Conservation (phyloP, 805 yeast species). For the Candida vartiovaarae region DNA sequence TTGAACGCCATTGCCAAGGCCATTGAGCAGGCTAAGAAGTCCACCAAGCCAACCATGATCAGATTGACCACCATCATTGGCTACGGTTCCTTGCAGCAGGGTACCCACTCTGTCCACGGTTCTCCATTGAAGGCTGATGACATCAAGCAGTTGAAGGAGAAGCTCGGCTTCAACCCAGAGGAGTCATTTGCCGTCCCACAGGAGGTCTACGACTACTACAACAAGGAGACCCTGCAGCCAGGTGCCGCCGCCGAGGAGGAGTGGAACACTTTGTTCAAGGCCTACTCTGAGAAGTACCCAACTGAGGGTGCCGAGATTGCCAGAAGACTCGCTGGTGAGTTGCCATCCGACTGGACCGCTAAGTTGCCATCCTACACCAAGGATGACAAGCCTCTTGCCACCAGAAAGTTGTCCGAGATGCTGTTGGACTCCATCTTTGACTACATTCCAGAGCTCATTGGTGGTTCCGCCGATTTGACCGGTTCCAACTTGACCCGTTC, state of each 20-base stretch:
- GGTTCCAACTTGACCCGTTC: conserved; percentile 94
- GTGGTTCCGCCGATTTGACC: conserved; percentile 98
- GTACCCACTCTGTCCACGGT: conserved; percentile 94
- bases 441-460: conserved; percentile 79
- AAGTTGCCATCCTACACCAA: conserved; percentile 75
- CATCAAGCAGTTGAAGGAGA: conserved; percentile 73
- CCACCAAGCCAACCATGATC: conserved; percentile 85
- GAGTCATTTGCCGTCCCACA: conserved; percentile 72
- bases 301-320: conserved; percentile 68
- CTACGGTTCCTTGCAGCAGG: conserved; percentile 78
- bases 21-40: conserved; percentile 71
- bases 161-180: conserved; percentile 84
- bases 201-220: conserved; percentile 72
- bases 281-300: conserved; percentile 66
- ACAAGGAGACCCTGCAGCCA: conserved; percentile 42
- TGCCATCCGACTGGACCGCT: conserved; percentile 79
- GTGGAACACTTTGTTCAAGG: conserved; percentile 63
- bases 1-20: conserved; percentile 64
- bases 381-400: conserved; percentile 75
- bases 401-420: conserved; percentile 89
- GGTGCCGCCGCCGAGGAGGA: conserved; percentile 65
- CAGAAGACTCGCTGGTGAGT: conserved; percentile 70
- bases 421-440: conserved; percentile 57
- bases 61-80: conserved; percentile 90
- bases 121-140: conserved; percentile 93